Percentiles rank a stretch among this genome's conserved stretches.
Conservation (phyloP, 2,329 filamentous ascomycete species). For the Arthrinium puccinioides region DNA sequence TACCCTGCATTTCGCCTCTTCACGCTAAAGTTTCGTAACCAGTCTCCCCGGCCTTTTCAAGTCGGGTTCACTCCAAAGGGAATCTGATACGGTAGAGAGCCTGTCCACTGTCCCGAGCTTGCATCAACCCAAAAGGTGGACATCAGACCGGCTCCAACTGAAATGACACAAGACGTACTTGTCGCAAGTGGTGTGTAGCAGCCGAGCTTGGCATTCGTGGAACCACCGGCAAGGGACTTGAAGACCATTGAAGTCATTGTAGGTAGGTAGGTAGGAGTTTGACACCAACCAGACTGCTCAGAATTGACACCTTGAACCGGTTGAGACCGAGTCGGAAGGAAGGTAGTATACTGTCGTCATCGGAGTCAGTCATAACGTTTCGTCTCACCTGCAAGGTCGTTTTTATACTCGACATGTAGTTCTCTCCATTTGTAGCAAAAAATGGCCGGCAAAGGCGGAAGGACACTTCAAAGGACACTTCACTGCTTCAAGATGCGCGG, state of each 20-base stretch:
- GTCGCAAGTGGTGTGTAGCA: slow-evolving; percentile 39
- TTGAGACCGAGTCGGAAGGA: slow-evolving; percentile 46
- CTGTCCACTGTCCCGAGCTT: slow-evolving; percentile 22
- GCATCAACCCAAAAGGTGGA: slow-evolving; percentile 31
- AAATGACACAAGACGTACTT: slow-evolving; percentile 26
- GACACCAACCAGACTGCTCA: slow-evolving; percentile 32
- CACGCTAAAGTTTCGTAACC: too few relatives aligned
- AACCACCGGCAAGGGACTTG: slow-evolving; percentile 31
- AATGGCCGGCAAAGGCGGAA: slow-evolving; percentile 24
- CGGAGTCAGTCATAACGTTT: slow-evolving; percentile 2
- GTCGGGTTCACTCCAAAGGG: too few relatives aligned
- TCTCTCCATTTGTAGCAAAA: slow-evolving; percentile 26
- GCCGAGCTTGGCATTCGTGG: slow-evolving; percentile 27
- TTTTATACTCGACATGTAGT: slow-evolving; percentile 27
- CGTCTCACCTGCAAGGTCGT: neutral
- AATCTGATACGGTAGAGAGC: too few relatives aligned
- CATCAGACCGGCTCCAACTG: slow-evolving; percentile 33
- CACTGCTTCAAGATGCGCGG: slow-evolving; percentile 33
- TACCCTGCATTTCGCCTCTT: too few relatives aligned
- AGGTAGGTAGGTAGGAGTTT: too few relatives aligned
- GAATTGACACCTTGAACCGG: slow-evolving; percentile 32
- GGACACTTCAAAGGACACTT: too few relatives aligned
- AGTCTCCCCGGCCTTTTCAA: too few relatives aligned
- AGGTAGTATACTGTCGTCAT: slow-evolving; percentile 31
- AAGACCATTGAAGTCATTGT: slow-evolving; percentile 33